These are phyloP conservation scores for Thuja plicata DNA, from an alignment of 83 land plant genomes.

Conservation along the genomic window DNA sequence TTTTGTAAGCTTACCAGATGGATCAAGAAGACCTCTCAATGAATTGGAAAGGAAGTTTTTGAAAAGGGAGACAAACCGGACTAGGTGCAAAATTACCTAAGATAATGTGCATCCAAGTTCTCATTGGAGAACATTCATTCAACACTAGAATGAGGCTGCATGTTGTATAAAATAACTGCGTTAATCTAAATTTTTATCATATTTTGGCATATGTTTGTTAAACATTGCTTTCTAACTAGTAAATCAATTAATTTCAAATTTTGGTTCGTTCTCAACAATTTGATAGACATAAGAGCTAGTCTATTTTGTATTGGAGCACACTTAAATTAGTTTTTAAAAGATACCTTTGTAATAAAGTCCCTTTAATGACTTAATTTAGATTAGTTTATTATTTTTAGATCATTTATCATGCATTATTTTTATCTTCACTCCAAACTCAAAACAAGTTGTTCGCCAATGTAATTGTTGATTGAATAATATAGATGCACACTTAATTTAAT, in stretches of 20 bases:
- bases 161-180: background rate
- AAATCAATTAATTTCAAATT: background rate
- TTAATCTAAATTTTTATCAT: background rate
- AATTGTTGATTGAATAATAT: too few relatives aligned
- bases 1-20: conserved; percentile 68
- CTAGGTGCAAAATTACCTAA: conserved; percentile 46
- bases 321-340: too few relatives aligned
- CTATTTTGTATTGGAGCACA: background rate
- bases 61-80: conserved; percentile 62
- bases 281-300: background rate
- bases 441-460: too few relatives aligned
- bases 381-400: too few relatives aligned
- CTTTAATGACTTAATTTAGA: too few relatives aligned
- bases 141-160: background rate
- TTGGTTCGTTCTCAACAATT: background rate
- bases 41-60: conserved; percentile 75
- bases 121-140: background rate
- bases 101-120: background rate
- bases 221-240: background rate
- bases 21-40: conserved; percentile 65
- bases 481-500: background rate
- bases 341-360: too few relatives aligned
- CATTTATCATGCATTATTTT: too few relatives aligned
- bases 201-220: background rate
- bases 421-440: too few relatives aligned